Evolutionary conservation across 768 basidiomycete genomes (phyloP), one percentile per base, ranked within the genome.

Genomic region (Phanerochaete carnosa): DNA sequence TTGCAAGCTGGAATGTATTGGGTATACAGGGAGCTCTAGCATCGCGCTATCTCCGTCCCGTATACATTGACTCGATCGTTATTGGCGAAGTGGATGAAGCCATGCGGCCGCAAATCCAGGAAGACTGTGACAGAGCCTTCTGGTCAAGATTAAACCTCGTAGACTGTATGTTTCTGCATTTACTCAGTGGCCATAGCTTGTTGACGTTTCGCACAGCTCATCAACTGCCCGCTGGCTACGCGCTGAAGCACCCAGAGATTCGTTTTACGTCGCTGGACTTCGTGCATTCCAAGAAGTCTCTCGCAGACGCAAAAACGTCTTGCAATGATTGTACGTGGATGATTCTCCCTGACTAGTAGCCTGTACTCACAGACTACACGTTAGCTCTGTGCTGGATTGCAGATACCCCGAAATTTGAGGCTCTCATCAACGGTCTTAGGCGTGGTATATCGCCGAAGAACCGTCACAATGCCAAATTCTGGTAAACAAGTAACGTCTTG

Each of bases 21-120:
- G 95, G 95, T 0, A 78, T 96, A 26, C 94, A 96, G 68, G 95
- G 96, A 2, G 88, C 91, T 1, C 75, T 97, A 51, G 83, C 83
- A 2, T 80, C 86, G 5, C 74, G 61, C 16, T 77, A 82, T 62
- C 74, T 85, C 43, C 66, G 65, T 2, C 90, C 91, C 0, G 58
- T 95, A 7, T 93, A 93, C 68, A 73, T 95, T 23, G 72, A 75
- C 45, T 68, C 71, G 26, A 73, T 98, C 19, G 75, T 94, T 56
- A 77, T 98, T 2, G 92, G 94, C 1, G 92, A 89, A 45, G 86
- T 94, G 0, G 76, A 80, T 0, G 45, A 35, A 1, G 68, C 70
- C 1, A 66, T 82, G 63, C 75, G 72, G 15, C 72, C 64, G 4
- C 65, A 69, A 6, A 84, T 88, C 0, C 70, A 55, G 51, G 75